Conservation (phyloP, 371 early-diverging fungal genomes). For the Lichtheimia ornata region DNA sequence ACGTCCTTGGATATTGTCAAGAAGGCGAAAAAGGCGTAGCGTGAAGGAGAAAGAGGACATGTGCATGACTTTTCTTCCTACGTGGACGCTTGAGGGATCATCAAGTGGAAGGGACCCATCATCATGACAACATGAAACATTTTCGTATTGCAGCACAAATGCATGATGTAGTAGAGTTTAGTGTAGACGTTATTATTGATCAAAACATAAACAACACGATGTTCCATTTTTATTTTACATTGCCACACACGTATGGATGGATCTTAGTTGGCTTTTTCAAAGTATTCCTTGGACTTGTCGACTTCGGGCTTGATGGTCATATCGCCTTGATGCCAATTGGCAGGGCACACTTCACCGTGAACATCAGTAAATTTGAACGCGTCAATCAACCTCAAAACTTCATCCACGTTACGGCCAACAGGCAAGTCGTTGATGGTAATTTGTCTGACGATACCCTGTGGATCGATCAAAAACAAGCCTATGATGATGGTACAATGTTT, state of each 20-base stretch:
- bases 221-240: too few relatives aligned
- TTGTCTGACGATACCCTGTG: constrained; percentile 57
- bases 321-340: constrained; percentile 78
- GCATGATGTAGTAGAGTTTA: too few relatives aligned
- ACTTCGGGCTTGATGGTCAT: constrained; percentile 70
- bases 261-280: constrained; percentile 30
- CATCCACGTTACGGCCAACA: constrained; percentile 77
- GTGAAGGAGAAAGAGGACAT: too few relatives aligned
- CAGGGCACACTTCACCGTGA: constrained; percentile 78
- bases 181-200: too few relatives aligned
- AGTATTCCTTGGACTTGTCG: constrained; percentile 77
- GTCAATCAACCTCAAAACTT: constrained; percentile 76
- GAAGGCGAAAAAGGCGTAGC: constrained; percentile 2
- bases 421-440: constrained; percentile 66
- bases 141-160: too few relatives aligned
- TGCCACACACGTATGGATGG: too few relatives aligned
- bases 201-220: too few relatives aligned
- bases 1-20: constrained; percentile 19
- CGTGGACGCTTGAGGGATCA: too few relatives aligned
- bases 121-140: too few relatives aligned
- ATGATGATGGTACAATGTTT: neutral
- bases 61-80: too few relatives aligned
- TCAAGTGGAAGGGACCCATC: too few relatives aligned
- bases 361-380: constrained; percentile 78
- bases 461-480: constrained; percentile 77